phyloP scores from a whole-genome alignment of 2,329 filamentous ascomycete genomes.

The Uncinocarpus reesii region DNA sequence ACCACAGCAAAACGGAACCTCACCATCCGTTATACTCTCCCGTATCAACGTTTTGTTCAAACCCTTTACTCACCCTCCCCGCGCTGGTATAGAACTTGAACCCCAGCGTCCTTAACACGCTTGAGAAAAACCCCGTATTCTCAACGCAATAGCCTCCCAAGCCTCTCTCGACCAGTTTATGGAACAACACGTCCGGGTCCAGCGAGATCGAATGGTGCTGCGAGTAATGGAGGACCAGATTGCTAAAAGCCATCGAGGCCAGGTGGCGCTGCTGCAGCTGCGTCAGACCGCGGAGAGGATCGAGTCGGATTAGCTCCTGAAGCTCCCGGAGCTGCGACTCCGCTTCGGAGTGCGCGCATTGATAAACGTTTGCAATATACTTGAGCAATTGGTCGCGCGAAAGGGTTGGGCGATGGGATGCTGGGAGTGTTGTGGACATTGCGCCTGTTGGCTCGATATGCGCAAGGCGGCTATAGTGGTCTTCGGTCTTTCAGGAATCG shows the following conservation, averaged over 20 bases:
- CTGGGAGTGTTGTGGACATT: not conserved
- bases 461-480: too few species aligned
- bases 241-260: constrained; percentile 46
- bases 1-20: too few species aligned
- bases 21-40: constrained; percentile 42
- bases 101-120: constrained; percentile 43
- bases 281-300: constrained; percentile 26
- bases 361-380: constrained; percentile 28
- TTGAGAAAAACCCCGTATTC: constrained; percentile 45
- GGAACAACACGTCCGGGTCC: constrained; percentile 42
- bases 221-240: constrained; percentile 47
- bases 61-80: constrained; percentile 36
- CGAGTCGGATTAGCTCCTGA: constrained; percentile 21
- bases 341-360: constrained; percentile 14
- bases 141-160: constrained; percentile 55
- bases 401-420: constrained; percentile 23
- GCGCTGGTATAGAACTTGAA: constrained; percentile 48
- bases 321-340: constrained; percentile 22
- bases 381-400: constrained; percentile 28
- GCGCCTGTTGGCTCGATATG: too few species aligned
- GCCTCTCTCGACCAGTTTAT: constrained; percentile 43
- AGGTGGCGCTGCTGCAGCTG: constrained; percentile 38
- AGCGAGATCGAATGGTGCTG: constrained; percentile 41
- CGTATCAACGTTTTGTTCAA: constrained; percentile 28
- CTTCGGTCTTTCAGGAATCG: too few species aligned